Evolutionary conservation across 345 rosid species (phyloP).

Genomic region (Camelina laxa): DNA sequence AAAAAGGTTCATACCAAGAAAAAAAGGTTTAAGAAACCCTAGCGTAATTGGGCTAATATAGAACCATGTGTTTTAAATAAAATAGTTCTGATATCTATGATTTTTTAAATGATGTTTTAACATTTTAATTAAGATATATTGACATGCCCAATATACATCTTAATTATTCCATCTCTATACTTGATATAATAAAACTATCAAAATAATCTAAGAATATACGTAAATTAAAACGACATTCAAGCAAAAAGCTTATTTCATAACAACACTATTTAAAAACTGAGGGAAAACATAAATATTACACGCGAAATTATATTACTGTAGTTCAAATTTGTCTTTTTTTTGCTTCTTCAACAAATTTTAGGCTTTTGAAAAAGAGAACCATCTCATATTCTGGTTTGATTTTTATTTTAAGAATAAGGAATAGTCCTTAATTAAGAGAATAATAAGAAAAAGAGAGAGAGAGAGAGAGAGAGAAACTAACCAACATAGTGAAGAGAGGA

Average conservation of each 20-base stretch:
- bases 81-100: neutral
- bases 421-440: neutral
- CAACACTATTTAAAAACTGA: neutral
- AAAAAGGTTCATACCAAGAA: neutral
- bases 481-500: constrained; percentile 78
- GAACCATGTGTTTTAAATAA: neutral
- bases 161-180: neutral
- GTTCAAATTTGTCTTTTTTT: neutral
- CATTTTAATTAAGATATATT: neutral
- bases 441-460: neutral
- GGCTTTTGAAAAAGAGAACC: neutral
- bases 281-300: neutral
- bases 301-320: neutral
- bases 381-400: neutral
- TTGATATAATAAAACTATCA: neutral
- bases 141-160: neutral
- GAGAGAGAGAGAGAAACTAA: constrained; percentile 24
- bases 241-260: neutral
- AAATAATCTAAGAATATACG: neutral
- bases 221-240: neutral
- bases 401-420: neutral
- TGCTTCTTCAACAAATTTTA: neutral
- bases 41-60: neutral
- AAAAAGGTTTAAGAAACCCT: neutral
- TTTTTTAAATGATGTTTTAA: neutral